A percentile compares a stretch with the other conserved stretches of the same genome.
phyloP scores from a whole-genome alignment of 2,329 filamentous ascomycete genomes.

The Colletotrichum lentis region DNA sequence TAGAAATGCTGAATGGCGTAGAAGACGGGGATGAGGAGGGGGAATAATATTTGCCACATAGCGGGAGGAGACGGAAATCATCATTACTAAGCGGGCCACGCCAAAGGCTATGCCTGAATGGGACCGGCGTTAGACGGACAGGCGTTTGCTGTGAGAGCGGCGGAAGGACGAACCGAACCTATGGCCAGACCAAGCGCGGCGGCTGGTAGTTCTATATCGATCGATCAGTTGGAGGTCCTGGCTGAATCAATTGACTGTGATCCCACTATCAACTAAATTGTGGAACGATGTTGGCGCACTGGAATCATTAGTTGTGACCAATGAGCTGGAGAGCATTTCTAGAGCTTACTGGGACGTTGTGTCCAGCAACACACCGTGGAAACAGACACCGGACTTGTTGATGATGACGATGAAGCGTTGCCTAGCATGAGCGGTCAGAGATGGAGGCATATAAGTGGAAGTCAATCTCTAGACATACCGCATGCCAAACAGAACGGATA shows the following conservation, averaged over 20 bases:
- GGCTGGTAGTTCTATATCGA: slow-evolving; percentile 40
- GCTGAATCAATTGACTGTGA: slow-evolving; percentile 41
- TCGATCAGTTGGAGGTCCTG: slow-evolving; percentile 41
- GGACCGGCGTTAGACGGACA: not conserved
- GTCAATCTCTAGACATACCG: slow-evolving; percentile 30
- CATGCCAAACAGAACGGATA: slow-evolving; percentile 16
- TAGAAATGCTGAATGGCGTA: slow-evolving; percentile 47
- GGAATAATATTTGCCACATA: slow-evolving; percentile 47
- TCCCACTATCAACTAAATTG: slow-evolving; percentile 37
- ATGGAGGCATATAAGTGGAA: not conserved
- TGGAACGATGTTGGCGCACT: slow-evolving; percentile 40
- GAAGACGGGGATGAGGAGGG: slow-evolving; percentile 43
- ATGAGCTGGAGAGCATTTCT: not conserved
- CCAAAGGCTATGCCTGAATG: slow-evolving; percentile 22
- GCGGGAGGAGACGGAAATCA: slow-evolving; percentile 43
- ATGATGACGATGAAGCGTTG: slow-evolving; percentile 47
- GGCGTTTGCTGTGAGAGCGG: not conserved
- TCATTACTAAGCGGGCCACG: slow-evolving; percentile 31
- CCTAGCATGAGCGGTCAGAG: slow-evolving; percentile 36
- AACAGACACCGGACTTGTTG: slow-evolving; percentile 44
- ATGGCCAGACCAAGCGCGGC: slow-evolving; percentile 39
- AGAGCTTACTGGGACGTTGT: slow-evolving; percentile 39
- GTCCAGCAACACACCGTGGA: slow-evolving; percentile 43
- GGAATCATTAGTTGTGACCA: not conserved
- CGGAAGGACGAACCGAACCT: not conserved